Evolutionary conservation across 805 yeast genomes (phyloP).

Genomic region (Kazachstania viticola): DNA sequence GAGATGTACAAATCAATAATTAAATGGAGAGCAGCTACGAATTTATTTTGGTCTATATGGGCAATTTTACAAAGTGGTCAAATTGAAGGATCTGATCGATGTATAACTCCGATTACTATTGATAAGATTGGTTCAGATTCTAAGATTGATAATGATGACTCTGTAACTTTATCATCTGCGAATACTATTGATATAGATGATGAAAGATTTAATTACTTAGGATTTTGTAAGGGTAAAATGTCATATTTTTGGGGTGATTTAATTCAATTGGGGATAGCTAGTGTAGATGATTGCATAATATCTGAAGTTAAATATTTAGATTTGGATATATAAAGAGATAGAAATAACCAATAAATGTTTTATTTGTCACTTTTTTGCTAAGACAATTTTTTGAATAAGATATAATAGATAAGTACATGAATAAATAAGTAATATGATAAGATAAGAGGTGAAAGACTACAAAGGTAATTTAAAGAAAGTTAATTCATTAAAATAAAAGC

Average conservation of each 20-base stretch:
- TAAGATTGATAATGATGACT: neutral
- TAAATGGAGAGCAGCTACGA: slow-evolving; percentile 68
- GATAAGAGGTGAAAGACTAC: neutral
- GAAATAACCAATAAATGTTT: too few relatives aligned
- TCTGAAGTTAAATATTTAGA: slow-evolving; percentile 44
- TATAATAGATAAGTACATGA: neutral
- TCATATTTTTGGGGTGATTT: slow-evolving; percentile 63
- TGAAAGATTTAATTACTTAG: slow-evolving; percentile 64
- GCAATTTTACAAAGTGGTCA: slow-evolving; percentile 65
- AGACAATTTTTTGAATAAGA: neutral
- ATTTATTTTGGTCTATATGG: slow-evolving; percentile 80
- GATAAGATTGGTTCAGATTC: neutral
- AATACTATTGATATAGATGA: slow-evolving; percentile 21
- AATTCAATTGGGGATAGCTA: slow-evolving; percentile 42
- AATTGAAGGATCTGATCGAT: neutral
- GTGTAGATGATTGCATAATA: slow-evolving; percentile 27
- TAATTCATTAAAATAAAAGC: slow-evolving; percentile 41
- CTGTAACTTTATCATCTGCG: neutral
- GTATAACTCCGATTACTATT: neutral
- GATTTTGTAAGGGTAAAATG: slow-evolving; percentile 62
- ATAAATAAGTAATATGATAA: slow-evolving; percentile 1
- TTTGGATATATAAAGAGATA: too few relatives aligned
- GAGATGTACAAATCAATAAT: slow-evolving; percentile 48
- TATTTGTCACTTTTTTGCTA: too few relatives aligned
- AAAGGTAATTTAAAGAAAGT: neutral